Conservation (phyloP, 768 basidiomycete species). For the Suillus discolor region DNA sequence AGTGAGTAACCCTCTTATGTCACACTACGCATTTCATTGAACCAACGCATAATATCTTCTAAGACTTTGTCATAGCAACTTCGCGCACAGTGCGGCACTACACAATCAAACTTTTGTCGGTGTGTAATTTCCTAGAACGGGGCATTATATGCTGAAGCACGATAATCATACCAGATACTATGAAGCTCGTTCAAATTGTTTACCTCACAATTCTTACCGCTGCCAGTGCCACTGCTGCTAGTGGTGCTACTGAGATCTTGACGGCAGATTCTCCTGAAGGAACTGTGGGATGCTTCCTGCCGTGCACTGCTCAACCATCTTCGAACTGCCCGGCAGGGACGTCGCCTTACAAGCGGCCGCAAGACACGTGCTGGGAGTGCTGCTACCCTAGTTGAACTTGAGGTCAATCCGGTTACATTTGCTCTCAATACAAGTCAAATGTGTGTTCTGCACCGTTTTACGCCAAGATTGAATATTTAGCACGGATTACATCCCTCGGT, state of each 20-base stretch:
- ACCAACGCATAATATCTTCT: neutral
- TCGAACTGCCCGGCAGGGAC: no score
- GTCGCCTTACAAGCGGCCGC: no score
- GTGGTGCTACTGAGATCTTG: no score
- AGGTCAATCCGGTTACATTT: neutral
- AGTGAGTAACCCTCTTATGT: no score
- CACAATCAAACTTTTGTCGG: neutral
- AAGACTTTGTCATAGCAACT: neutral
- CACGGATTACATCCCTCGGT: neutral
- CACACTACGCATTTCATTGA: no score
- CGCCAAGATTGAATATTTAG: neutral
- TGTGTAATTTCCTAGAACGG: neutral
- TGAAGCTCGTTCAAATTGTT: neutral
- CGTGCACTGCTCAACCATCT: no score
- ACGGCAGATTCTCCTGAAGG: neutral
- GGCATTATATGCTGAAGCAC: neutral
- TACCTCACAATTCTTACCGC: constrained; percentile 30
- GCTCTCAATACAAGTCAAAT: neutral
- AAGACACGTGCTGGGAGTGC: no score
- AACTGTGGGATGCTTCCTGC: no score
- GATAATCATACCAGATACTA: neutral
- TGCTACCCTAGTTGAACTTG: neutral
- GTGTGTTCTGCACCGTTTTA: neutral
- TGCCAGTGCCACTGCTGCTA: constrained; percentile 9
- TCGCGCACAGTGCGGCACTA: neutral